A percentile compares a stretch with the other conserved stretches of the same genome.
These are phyloP conservation scores for Zygotorulaspora sp. DNA, from an alignment of 805 yeast genomes.

Conservation along the genomic window DNA sequence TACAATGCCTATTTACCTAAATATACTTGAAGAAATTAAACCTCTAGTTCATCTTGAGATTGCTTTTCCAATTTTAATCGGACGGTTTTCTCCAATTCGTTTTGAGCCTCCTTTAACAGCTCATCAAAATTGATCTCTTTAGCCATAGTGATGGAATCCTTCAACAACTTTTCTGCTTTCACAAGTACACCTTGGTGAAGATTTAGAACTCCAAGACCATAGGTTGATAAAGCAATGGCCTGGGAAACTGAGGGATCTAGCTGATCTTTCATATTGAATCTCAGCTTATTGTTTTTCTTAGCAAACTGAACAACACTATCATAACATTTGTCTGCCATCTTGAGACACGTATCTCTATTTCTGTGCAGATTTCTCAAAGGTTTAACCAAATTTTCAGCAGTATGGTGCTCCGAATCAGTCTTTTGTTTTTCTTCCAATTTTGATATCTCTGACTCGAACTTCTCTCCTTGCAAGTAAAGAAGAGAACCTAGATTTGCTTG, in stretches of 20 bases:
- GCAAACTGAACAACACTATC: constrained; percentile 42
- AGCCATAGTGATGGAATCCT: constrained; percentile 69
- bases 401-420: constrained; percentile 18
- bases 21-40: background rate
- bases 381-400: constrained; percentile 26
- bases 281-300: constrained; percentile 34
- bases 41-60: background rate
- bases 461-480: constrained; percentile 62
- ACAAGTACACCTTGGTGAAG: constrained; percentile 54
- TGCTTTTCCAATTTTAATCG: constrained; percentile 14
- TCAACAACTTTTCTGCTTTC: constrained; percentile 55
- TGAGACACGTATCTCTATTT: constrained; percentile 30
- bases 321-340: constrained; percentile 39
- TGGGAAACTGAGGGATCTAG: constrained; percentile 49
- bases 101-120: constrained; percentile 58
- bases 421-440: constrained; percentile 29
- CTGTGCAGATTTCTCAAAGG: constrained; percentile 24
- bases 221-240: constrained; percentile 73
- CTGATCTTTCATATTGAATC: constrained; percentile 34
- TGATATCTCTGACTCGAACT: constrained; percentile 46
- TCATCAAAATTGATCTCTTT: constrained; percentile 60
- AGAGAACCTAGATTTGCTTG: constrained; percentile 69
- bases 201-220: constrained; percentile 77
- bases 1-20: background rate
- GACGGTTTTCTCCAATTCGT: constrained; percentile 51